Evolutionary conservation across 2,329 filamentous ascomycete genomes (phyloP).

Genomic region (Fusarium anguioides): DNA sequence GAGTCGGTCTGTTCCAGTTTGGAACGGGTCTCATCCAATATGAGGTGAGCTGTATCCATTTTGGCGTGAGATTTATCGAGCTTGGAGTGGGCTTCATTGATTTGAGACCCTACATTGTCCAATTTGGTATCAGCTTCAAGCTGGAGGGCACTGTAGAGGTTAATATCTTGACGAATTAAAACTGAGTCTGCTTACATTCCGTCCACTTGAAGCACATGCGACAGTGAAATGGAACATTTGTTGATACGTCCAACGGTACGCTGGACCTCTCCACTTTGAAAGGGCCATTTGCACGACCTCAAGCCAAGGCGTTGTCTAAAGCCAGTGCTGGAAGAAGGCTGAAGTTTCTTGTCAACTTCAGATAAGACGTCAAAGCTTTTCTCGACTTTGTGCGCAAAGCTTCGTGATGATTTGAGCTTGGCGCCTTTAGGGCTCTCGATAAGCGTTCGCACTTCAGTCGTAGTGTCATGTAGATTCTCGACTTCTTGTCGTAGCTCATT

Average conservation of each 20-base stretch:
- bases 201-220: conserved; percentile 51
- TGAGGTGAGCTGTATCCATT: no score
- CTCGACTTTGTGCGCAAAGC: not conserved
- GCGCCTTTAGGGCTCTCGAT: not conserved
- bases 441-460: no score
- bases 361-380: not conserved
- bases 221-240: conserved; percentile 44
- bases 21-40: no score
- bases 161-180: no score
- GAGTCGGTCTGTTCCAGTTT: no score
- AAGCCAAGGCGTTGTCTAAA: conserved; percentile 48
- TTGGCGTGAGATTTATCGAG: no score
- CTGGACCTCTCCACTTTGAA: conserved; percentile 23
- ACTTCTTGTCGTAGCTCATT: no score
- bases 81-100: no score
- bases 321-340: conserved; percentile 33
- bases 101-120: no score
- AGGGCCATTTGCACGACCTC: conserved; percentile 54
- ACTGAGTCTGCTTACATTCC: conserved; percentile 47
- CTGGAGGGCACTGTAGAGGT: not conserved
- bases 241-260: conserved; percentile 43
- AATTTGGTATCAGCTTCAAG: not conserved
- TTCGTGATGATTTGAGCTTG: not conserved
- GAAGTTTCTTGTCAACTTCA: not conserved
- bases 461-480: no score